A percentile compares a stretch with the other conserved stretches of the same genome.
Evolutionary conservation across 2,329 filamentous ascomycete species (phyloP).

Genomic region (Claviceps sp.): DNA sequence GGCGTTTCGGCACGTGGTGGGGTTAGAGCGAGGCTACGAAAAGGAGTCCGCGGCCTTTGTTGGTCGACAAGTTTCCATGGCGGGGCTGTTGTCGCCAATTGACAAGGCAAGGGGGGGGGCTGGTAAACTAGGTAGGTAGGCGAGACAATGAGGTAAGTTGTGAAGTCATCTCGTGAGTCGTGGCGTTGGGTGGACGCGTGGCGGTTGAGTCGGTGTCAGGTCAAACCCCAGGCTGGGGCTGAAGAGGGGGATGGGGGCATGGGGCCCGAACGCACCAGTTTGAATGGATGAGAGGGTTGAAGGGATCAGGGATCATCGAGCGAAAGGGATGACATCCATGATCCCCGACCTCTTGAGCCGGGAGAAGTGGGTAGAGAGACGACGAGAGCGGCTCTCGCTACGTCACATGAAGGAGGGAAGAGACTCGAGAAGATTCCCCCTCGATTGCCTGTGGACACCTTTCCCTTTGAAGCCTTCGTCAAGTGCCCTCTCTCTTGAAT

Average conservation of each 20-base stretch:
- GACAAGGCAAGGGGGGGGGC: neutral
- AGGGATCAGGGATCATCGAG: neutral
- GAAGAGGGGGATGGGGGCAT: neutral
- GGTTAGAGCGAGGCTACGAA: neutral
- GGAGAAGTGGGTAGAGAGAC: neutral
- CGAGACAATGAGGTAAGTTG: neutral
- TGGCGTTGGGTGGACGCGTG: too few species aligned
- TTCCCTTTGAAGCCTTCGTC: neutral
- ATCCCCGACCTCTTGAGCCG: neutral
- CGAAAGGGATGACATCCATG: neutral
- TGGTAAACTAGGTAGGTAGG: neutral
- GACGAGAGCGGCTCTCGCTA: constrained; percentile 1
- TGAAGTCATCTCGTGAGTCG: too few species aligned
- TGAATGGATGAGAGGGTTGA: neutral
- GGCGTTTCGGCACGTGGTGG: neutral
- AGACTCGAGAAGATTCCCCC: neutral
- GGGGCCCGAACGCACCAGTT: neutral
- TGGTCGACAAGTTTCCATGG: neutral
- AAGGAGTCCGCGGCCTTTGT: neutral
- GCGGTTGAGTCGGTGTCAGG: too few species aligned
- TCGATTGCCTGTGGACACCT: neutral
- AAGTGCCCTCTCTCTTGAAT: neutral
- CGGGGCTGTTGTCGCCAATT: neutral
- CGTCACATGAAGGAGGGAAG: neutral
- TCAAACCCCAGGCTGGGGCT: too few species aligned